phyloP scores from a whole-genome alignment of 305 asterid species.

The Plantago lanceolata region DNA sequence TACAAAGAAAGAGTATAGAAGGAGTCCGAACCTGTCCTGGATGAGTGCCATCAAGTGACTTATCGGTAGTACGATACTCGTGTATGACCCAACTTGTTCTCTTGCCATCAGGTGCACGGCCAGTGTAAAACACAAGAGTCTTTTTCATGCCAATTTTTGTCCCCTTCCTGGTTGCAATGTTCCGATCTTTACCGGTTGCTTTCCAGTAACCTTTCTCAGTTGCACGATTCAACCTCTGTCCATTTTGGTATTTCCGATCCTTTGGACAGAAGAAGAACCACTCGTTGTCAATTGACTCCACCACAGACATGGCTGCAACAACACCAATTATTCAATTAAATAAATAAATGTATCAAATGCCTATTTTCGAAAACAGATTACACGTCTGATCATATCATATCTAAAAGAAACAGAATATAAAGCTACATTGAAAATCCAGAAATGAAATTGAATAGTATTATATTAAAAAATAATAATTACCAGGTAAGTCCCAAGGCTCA shows the following conservation, averaged over 20 bases:
- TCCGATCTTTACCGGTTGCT: conserved; percentile 92
- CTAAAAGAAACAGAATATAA: too few relatives aligned
- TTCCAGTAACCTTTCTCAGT: conserved; percentile 90
- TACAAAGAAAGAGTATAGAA: background rate
- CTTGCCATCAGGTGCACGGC: conserved; percentile 95
- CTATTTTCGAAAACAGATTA: too few relatives aligned
- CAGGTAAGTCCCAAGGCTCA: conserved; percentile 97
- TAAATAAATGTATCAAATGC: too few relatives aligned
- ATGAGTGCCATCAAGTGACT: conserved; percentile 81
- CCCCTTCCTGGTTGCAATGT: conserved; percentile 59
- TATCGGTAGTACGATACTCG: conserved; percentile 85
- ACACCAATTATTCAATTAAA: conserved; percentile 13
- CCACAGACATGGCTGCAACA: conserved; percentile 66
- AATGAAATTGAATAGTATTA: background rate
- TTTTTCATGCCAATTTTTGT: conserved; percentile 83
- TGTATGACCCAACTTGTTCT: conserved; percentile 93
- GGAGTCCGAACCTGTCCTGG: conserved; percentile 75
- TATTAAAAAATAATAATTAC: conserved; percentile 25
- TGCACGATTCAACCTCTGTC: conserved; percentile 89
- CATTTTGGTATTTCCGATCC: conserved; percentile 92
- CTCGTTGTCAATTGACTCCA: conserved; percentile 71
- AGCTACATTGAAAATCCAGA: background rate
- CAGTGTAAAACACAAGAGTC: conserved; percentile 77
- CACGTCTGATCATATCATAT: too few relatives aligned
- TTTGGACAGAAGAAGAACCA: conserved; percentile 99